These are phyloP conservation scores for Xylariales sp. DNA, from an alignment of 2,329 filamentous ascomycete genomes.

Conservation along the genomic window DNA sequence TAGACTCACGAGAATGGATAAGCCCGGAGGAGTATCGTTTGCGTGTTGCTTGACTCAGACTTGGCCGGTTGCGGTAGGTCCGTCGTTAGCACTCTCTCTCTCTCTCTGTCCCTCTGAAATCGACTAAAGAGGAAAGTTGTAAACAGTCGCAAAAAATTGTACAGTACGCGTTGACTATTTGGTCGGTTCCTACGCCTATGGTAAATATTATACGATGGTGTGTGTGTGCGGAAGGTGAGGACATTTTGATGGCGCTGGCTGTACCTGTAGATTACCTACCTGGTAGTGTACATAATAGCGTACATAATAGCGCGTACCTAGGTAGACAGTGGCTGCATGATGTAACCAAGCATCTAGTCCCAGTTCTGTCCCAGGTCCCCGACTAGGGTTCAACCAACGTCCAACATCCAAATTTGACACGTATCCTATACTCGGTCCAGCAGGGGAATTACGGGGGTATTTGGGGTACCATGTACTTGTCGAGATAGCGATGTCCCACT, in stretches of 20 bases:
- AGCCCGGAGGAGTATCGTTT: not conserved
- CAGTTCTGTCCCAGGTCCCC: not conserved
- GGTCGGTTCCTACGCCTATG: not conserved
- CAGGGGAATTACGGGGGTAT: not conserved
- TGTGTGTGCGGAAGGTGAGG: no score
- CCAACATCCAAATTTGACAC: not conserved
- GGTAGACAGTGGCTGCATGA: conserved; percentile 26
- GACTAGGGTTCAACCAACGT: conserved; percentile 3
- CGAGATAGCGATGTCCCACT: conserved; percentile 1
- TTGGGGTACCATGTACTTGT: conserved; percentile 13
- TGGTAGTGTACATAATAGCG: conserved; percentile 4
- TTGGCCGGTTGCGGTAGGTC: conserved; percentile 15
- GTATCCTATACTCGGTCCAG: conserved; percentile 1
- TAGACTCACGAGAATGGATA: not conserved
- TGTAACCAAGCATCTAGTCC: conserved; percentile 23
- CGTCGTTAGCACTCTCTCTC: not conserved
- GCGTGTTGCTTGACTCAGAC: not conserved
- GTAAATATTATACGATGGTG: no score
- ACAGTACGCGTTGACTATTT: no score
- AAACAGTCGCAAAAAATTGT: not conserved
- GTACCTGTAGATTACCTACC: no score
- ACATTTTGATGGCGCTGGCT: no score
- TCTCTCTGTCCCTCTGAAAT: not conserved
- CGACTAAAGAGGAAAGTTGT: not conserved
- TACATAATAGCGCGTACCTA: no score